Conservation (phyloP, 352 stramenopile genomes). For the Phytophthora uliginosa region DNA sequence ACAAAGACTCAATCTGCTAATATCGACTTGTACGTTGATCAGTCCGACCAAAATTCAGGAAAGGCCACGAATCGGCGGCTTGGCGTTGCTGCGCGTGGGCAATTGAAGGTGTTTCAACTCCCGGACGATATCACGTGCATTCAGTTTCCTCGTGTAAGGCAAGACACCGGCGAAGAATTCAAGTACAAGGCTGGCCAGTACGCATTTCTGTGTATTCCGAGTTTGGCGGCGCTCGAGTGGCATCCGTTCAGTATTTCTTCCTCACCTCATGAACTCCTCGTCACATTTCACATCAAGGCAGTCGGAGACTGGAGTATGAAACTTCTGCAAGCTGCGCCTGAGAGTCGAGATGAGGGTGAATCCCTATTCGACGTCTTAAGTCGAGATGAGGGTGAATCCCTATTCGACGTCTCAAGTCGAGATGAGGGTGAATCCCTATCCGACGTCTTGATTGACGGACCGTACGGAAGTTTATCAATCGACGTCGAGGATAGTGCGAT, state of each 20-base stretch:
- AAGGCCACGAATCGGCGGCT: constrained; percentile 1
- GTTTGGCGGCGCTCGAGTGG: constrained; percentile 69
- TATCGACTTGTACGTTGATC: neutral
- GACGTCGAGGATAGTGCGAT: constrained; percentile 39
- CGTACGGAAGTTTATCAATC: constrained; percentile 54
- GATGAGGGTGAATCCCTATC: constrained; percentile 16
- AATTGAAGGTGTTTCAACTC: constrained; percentile 25
- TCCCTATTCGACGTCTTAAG: constrained; percentile 24
- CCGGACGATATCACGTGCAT: constrained; percentile 42
- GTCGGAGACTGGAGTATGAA: constrained; percentile 69
- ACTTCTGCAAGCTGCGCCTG: constrained; percentile 34
- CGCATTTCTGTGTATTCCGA: constrained; percentile 79
- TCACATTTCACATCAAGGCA: constrained; percentile 67
- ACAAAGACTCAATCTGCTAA: neutral
- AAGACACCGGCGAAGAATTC: constrained; percentile 43
- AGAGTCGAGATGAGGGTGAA: constrained; percentile 6
- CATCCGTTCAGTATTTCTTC: constrained; percentile 90
- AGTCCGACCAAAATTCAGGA: neutral
- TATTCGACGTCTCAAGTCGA: constrained; percentile 22
- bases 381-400: constrained; percentile 1
- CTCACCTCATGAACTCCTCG: constrained; percentile 59
- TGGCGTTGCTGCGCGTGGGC: constrained; percentile 29
- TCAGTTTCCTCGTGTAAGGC: constrained; percentile 44
- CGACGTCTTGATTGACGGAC: constrained; percentile 53
- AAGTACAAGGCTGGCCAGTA: constrained; percentile 65